Evolutionary conservation across 2,329 filamentous ascomycete genomes (phyloP).

Genomic region (Penicillium janthinellum): DNA sequence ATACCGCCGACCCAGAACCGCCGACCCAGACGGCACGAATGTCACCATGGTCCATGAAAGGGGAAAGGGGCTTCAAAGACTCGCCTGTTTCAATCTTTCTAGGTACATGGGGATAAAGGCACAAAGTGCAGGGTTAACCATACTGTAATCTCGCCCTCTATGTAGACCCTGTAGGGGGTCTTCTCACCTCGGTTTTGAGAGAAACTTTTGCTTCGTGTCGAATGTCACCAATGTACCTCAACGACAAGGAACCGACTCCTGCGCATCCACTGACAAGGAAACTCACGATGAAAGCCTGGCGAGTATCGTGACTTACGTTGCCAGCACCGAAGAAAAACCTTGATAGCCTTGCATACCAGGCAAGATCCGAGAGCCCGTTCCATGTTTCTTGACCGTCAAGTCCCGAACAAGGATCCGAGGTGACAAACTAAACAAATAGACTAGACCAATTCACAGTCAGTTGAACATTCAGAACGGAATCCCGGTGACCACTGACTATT

Average conservation of each 20-base stretch:
- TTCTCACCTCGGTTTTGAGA: background rate
- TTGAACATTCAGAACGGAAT: no score
- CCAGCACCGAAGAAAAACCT: background rate
- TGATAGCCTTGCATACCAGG: conserved; percentile 8
- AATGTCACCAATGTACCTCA: background rate
- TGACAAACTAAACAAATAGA: no score
- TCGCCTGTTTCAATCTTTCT: background rate
- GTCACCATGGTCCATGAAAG: background rate
- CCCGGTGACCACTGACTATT: no score
- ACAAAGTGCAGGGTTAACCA: background rate
- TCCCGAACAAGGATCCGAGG: background rate
- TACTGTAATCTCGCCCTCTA: background rate
- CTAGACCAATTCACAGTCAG: no score
- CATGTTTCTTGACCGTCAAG: background rate
- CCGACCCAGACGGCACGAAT: conserved; percentile 13
- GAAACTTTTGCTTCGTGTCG: background rate
- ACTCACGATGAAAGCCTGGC: no score
- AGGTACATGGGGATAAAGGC: background rate
- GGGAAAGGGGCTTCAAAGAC: background rate
- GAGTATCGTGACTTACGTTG: background rate
- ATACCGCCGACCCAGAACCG: conserved; percentile 13
- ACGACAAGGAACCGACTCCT: no score
- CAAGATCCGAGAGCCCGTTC: conserved; percentile 5
- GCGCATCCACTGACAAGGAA: no score
- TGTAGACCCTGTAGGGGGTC: background rate